Evolutionary conservation across 169 alveolate genomes (phyloP), one percentile per base, ranked within the genome.

Genomic region (Plasmodium chabaudi): DNA sequence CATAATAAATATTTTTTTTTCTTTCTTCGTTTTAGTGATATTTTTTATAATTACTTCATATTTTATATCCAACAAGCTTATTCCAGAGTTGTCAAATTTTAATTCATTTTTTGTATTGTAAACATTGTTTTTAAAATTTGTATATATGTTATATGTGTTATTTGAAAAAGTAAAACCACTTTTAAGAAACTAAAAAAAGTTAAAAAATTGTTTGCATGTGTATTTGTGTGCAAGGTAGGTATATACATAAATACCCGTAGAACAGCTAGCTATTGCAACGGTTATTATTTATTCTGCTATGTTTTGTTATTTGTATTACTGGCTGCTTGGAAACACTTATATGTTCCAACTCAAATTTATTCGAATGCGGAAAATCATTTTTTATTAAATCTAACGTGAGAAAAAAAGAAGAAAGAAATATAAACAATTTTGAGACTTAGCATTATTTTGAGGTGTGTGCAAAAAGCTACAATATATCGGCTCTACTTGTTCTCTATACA

Each of bases 321-420:
- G 88, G 88, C 9, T 74, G 74, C 69, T 74, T 74, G 12, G 88
- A 74, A 74, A 74, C 56, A 39, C 74, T 74, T 34, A 65, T 74
- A 64, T 74, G 88, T 19, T 74, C 88, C n/a, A 74, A 49, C 71
- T 74, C 88, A 46, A 74, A 74, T 74, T 74, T 74, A 27, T 59
- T 74, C 25, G 88, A 46, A 17, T 60, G 88, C 13, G 88, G 88
- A 47, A 74, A 74, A 19, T 74, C 88, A 61, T 74, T 74, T 19
- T 74, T 74, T 46, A 74, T 17, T 47, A 74, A 55, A 47, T 74
- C 88, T 74, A 67, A 9, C 5, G 0, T 10, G 12, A 21, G 23
- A 39, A 44, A 64, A 25, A n/a, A 17, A 21, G 21, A n/a, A 19
- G 44, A n/a, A n/a, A 9, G 3, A 19, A 17, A 51, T 12, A 13